Base-by-base conservation (phyloP, 768 basidiomycete species). In the Nidularia pulvinata region DNA sequence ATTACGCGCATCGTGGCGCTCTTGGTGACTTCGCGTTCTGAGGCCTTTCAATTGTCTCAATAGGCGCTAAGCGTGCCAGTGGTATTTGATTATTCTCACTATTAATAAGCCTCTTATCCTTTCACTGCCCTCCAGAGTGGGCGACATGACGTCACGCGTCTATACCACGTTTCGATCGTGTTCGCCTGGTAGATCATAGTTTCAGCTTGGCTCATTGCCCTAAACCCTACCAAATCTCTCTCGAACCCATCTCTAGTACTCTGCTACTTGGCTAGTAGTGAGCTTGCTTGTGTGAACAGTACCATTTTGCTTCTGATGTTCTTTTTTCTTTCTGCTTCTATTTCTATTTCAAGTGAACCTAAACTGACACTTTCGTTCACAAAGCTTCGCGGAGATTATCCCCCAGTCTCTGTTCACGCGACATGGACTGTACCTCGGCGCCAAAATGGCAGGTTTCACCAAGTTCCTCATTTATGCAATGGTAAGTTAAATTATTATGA, bases 391-490 rank as follows among this genome's bases (percentile, higher is more conserved):
- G 25, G 93, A 95, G 72, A 92, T 95, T 57, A 95, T 95, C 56
- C 93, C 93, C 0, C 93, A 96, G 63, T 91, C 91, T 1, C 74
- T 95, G n/a, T 96, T 91, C 68, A 91, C 91, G 19, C 88, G 93
- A 36, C 88, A 93, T 74, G 94, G 94, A 19, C 80, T 95, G 4
- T 91, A 88, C 60, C 81, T 96, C 46, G 93, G 93, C 35, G 91
- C 93, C 7, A 90, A 91, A 63, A 90, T 92, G 88, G 93, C 88
- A 0, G 76, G 78, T 1, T 79, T 88, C 42, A 88, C 89, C 1
- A 81, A 76, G 36, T 58, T 80, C 34, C 69, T 95, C 35, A 88
- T 95, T 3, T 89, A 83, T 71, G 69, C 77, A 16, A 61, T 93
- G 65, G 91, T 91, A 52, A 47, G 81, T 11, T 30, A 3, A 30